These are phyloP conservation scores for Calycina herbarum DNA, from an alignment of 2,329 filamentous ascomycete species.

Conservation along the genomic window DNA sequence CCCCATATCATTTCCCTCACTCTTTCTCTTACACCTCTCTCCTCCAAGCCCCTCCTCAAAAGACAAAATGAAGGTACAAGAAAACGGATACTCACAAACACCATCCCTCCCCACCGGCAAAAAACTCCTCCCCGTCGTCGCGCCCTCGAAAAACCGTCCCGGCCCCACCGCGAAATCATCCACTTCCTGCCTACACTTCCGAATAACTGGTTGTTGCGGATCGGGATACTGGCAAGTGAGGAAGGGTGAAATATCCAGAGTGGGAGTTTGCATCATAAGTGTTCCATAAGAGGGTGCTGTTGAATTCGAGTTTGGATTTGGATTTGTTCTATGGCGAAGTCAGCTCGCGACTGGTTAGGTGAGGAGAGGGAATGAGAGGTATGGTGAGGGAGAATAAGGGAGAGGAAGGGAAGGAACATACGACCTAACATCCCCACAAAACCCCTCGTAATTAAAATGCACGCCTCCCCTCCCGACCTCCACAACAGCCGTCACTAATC, in stretches of 20 bases:
- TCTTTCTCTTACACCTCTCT: too few relatives aligned
- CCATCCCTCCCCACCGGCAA: neutral
- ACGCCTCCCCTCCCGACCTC: neutral
- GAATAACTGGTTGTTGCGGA: neutral
- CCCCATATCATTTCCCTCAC: too few relatives aligned
- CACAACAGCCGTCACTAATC: conserved; percentile 1
- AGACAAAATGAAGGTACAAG: too few relatives aligned
- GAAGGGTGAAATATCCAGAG: neutral
- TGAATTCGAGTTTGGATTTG: neutral
- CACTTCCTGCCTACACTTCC: neutral
- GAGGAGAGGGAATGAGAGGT: neutral
- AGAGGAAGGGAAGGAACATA: neutral
- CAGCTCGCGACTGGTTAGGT: neutral
- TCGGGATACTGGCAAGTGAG: neutral
- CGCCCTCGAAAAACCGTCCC: neutral
- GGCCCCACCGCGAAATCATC: neutral
- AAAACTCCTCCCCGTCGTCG: neutral
- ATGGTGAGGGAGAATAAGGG: too few relatives aligned
- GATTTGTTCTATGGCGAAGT: neutral
- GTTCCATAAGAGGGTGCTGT: neutral
- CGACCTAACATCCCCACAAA: neutral
- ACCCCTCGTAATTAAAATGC: conserved; percentile 1
- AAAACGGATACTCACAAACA: neutral
- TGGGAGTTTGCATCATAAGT: neutral
- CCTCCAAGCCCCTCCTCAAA: too few relatives aligned